A percentile compares a stretch with the other conserved stretches of the same genome.
These are phyloP conservation scores for Diplocarpon rosae DNA, from an alignment of 2,329 filamentous ascomycete genomes.

Conservation along the genomic window DNA sequence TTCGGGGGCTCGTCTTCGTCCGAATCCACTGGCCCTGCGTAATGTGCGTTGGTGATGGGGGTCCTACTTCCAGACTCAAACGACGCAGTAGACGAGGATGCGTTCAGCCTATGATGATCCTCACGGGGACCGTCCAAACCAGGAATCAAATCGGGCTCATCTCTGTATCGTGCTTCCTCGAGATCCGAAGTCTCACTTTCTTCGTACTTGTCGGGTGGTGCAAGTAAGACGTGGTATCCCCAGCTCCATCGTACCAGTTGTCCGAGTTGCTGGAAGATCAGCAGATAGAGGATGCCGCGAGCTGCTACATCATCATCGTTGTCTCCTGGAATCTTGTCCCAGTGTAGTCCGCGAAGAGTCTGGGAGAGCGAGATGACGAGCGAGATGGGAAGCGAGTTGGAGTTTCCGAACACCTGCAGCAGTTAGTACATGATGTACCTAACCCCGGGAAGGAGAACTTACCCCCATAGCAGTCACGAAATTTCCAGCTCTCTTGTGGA, in stretches of 20 bases:
- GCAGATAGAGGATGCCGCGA: constrained; percentile 83
- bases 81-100: constrained; percentile 14
- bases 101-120: constrained; percentile 26
- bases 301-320: constrained; percentile 93
- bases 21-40: constrained; percentile 30
- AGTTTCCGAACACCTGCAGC: constrained; percentile 78
- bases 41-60: constrained; percentile 22
- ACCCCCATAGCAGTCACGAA: constrained; percentile 94
- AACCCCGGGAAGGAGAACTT: constrained; percentile 22
- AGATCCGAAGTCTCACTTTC: constrained; percentile 30
- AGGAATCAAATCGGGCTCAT: constrained; percentile 39
- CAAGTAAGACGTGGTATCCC: constrained; percentile 93
- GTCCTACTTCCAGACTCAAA: constrained; percentile 27
- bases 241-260: constrained; percentile 95
- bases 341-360: constrained; percentile 84
- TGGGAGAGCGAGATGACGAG: constrained; percentile 89
- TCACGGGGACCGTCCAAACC: constrained; percentile 35
- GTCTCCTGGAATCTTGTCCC: constrained; percentile 82
- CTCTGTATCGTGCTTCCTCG: constrained; percentile 45
- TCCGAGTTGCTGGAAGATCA: constrained; percentile 96
- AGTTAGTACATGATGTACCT: constrained; percentile 9
- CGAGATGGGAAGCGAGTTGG: constrained; percentile 94
- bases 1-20: constrained; percentile 27
- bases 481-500: constrained; percentile 77
- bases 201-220: constrained; percentile 63